Evolutionary conservation across 2,329 filamentous ascomycete genomes (phyloP), one percentile per base, ranked within the genome.

Genomic region (Fusarium keratoplasticum): DNA sequence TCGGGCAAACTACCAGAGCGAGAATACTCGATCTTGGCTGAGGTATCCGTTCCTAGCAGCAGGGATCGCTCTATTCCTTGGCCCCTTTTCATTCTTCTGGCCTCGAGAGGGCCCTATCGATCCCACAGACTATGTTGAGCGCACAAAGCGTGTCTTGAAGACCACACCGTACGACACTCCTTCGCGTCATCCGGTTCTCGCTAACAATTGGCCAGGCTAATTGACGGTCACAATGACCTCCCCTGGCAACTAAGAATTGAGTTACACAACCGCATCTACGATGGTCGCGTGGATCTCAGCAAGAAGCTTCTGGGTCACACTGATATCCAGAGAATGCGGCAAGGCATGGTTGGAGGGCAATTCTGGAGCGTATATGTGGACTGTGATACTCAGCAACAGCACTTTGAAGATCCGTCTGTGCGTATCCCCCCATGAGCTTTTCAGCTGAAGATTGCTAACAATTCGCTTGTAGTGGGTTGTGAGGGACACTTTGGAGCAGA

Each of bases 191-290:
- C 11, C 16, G 22, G 22, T 18, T 25, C 20, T 22, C 55, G 74
- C 54, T 81, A 7, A 80, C 8, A 57, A 6, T 7, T 4, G 6
- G 16, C 18, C 6, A 58, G 54, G 16, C 54, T 58, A 9, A 58
- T 80, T 20, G 79, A 81, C 42, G 79, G 79, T 6, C 79, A 81
- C 67, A 81, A 81, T 36, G 79, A 81, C 36, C 69, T 81, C 13
- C 78, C 79, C 0, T 80, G 72, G 62, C 73, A 76, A 61, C 69
- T 81, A 11, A 72, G 79, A 10, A 62, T 81, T n/a, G 78, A 81
- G 61, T 31, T 80, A n/a, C 74, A 80, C 22, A 81, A 81, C 60
- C 73, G 75, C 31, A 77, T 71, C 57, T 71, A 71, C 35, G 65
- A 64, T 29, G 61, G 65, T 10, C 33, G 35, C 5, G 55, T 71